phyloP scores from a whole-genome alignment of 1,139 yeast genomes.

The Yamadazyma sp. region DNA sequence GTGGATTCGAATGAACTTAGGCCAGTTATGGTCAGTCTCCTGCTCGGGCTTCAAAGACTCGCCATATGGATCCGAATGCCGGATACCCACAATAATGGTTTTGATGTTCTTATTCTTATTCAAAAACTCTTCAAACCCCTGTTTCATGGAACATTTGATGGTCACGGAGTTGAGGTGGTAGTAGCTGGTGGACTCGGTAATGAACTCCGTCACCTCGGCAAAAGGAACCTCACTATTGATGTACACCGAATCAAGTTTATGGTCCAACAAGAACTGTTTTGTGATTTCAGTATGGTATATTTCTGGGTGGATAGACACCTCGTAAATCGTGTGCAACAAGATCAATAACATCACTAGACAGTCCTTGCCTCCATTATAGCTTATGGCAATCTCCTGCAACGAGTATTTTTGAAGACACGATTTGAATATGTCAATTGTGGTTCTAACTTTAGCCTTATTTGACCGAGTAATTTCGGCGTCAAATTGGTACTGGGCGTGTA shows the following conservation, averaged over 20 bases:
- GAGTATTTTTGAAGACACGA: constrained; percentile 33
- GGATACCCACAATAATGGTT: constrained; percentile 77
- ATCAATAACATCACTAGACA: constrained; percentile 79
- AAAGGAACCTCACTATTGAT: constrained; percentile 71
- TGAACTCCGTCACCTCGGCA: constrained; percentile 52
- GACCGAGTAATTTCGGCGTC: constrained; percentile 22
- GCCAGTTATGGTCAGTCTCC: constrained; percentile 83
- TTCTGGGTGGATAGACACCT: neutral
- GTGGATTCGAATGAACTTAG: constrained; percentile 72
- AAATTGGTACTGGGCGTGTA: constrained; percentile 19
- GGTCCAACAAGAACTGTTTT: constrained; percentile 17
- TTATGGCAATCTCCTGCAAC: constrained; percentile 61
- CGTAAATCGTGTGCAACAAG: constrained; percentile 57
- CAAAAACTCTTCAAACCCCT: constrained; percentile 65
- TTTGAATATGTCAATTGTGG: constrained; percentile 32
- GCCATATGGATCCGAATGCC: constrained; percentile 81
- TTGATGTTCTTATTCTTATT: constrained; percentile 44
- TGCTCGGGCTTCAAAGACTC: constrained; percentile 53
- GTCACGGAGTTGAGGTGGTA: constrained; percentile 49
- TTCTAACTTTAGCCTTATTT: constrained; percentile 31
- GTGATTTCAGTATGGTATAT: neutral
- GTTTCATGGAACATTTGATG: constrained; percentile 53
- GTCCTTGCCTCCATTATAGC: constrained; percentile 91
- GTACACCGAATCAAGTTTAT: constrained; percentile 58
- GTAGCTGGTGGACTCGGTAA: constrained; percentile 36